These are phyloP conservation scores for Fusarium stilboides DNA, from an alignment of 2,329 filamentous ascomycete species.

Conservation along the genomic window DNA sequence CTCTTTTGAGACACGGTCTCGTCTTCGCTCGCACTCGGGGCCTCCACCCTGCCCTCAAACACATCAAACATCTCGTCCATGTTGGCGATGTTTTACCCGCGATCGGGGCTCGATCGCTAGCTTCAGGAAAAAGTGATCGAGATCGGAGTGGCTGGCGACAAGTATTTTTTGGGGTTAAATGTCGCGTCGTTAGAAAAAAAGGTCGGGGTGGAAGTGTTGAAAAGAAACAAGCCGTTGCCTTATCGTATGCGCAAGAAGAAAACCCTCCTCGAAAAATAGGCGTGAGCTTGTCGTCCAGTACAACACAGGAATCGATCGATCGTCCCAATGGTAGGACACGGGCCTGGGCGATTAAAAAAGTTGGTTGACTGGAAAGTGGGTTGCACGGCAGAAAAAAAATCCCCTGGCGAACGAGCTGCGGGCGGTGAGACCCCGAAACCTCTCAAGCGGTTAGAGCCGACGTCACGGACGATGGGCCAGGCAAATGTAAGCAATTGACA, in stretches of 20 bases:
- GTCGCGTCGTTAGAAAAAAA: neutral
- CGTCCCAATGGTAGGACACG: slow-evolving; percentile 44
- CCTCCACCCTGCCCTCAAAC: slow-evolving; percentile 75
- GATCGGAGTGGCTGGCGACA: slow-evolving; percentile 25
- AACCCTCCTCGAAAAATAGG: slow-evolving; percentile 10
- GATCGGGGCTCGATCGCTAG: slow-evolving; percentile 32
- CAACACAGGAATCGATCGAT: slow-evolving; percentile 41
- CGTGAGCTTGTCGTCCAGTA: slow-evolving; percentile 31
- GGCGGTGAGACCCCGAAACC: slow-evolving; percentile 39
- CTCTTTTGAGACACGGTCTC: slow-evolving; percentile 63
- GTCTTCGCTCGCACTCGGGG: slow-evolving; percentile 60
- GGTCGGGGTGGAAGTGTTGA: neutral
- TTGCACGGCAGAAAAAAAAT: slow-evolving; percentile 50
- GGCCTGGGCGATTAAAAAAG: slow-evolving; percentile 45
- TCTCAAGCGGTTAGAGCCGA: slow-evolving; percentile 38
- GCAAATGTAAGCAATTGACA: slow-evolving; percentile 22
- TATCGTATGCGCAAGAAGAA: slow-evolving; percentile 3
- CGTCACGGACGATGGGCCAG: slow-evolving; percentile 38
- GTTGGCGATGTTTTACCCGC: slow-evolving; percentile 39
- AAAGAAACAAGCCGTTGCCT: neutral
- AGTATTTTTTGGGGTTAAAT: neutral
- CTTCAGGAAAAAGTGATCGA: slow-evolving; percentile 28
- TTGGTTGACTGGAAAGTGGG: slow-evolving; percentile 47
- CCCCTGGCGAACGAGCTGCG: slow-evolving; percentile 33
- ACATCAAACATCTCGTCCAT: slow-evolving; percentile 90